Base-by-base conservation (phyloP, 441 rosid species). In the Capsella rubella region DNA sequence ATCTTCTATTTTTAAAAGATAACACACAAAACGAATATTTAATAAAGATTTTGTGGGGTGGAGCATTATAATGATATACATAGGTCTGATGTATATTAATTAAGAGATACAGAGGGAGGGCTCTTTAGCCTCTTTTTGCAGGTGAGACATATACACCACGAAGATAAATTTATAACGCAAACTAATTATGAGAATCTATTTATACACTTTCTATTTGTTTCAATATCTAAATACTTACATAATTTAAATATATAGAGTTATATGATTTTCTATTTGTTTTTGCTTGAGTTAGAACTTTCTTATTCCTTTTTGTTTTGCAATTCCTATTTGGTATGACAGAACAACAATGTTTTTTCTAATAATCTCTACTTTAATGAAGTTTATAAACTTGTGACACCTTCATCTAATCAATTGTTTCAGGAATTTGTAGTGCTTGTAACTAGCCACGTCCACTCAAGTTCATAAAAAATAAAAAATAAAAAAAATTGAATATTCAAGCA, bases 31-130 rank as follows among this genome's bases (percentile, higher is more conserved):
- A 49, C 55, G 55, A 70, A 70, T 64, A 64, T 45, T 65, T 64
- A 42, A 57, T 71, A 34, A 77, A 71, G 80, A 77, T 77, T 77
- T 65, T 65, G 80, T 77, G 80, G 80, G 80, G 67, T 67, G 76
- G 63, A 71, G 64, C 80, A 77, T 53, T 77, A 18, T 18, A 58
- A 65, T 77, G 73, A 77, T 71, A 71, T 58, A 32, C 63, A 59
- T 43, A 29, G 75, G 72, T 64, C 63, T 49, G 11, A 18, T 40
- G 56, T 42, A 64, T 71, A 57, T 40, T 56, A 40, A 58, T 77
- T 64, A 71, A 70, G 72, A 71, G 49, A 47, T 69, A 16, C 18
- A 16, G 18, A 34, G 37, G 55, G 8, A 69, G 16, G 39, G 15
- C 18, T 49, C 57, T 11, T 42, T 37, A 13, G 39, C 12, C 27